These are phyloP conservation scores for Iberis pinnata DNA, from an alignment of 345 rosid species.

Conservation along the genomic window DNA sequence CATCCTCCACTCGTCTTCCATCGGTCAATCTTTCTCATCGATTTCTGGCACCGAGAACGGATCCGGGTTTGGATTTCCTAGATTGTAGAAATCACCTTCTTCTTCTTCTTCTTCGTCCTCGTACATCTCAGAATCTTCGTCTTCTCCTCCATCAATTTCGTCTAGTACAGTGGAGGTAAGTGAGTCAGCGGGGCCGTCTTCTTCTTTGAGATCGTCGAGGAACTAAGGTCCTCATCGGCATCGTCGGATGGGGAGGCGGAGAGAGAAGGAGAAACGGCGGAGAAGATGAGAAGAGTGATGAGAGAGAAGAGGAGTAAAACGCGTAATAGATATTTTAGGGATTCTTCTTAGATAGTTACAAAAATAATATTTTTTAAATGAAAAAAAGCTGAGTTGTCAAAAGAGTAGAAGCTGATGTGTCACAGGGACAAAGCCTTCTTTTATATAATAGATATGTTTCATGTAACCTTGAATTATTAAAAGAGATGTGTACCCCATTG, in stretches of 20 bases:
- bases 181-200: conserved; percentile 11
- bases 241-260: conserved; percentile 23
- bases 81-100: conserved; percentile 48
- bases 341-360: too few relatives aligned
- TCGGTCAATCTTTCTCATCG: conserved; percentile 91
- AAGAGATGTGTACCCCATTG: too few relatives aligned
- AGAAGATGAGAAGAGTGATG: conserved; percentile 44
- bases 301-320: conserved; percentile 39
- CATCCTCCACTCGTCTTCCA: too few relatives aligned
- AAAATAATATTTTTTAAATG: too few relatives aligned
- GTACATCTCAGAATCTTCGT: conserved; percentile 31
- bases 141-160: conserved; percentile 24
- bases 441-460: too few relatives aligned
- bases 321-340: too few relatives aligned
- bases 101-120: conserved; percentile 45
- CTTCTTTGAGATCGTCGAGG: conserved; percentile 48
- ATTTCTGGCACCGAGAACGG: conserved; percentile 51
- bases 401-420: too few relatives aligned
- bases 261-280: conserved; percentile 40
- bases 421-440: too few relatives aligned
- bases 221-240: conserved; percentile 70
- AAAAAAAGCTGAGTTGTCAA: too few relatives aligned
- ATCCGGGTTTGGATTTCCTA: conserved; percentile 50
- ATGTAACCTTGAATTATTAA: too few relatives aligned
- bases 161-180: conserved; percentile 4